Conservation (phyloP, 257 asterid species). For the Nicotiana attenuata region DNA sequence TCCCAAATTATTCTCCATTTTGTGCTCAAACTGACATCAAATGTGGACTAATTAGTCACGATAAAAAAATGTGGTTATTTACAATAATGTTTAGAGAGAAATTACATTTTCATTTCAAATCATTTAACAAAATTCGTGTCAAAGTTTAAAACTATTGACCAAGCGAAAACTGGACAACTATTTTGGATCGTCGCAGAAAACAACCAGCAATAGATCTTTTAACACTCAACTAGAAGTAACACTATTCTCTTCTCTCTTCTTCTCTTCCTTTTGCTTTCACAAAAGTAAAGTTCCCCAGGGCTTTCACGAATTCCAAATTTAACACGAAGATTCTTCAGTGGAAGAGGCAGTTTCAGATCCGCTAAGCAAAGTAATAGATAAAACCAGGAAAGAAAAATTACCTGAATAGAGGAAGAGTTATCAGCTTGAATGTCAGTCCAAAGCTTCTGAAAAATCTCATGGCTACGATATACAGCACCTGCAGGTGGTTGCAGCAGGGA, state of each 20-base stretch:
- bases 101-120: neutral
- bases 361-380: neutral
- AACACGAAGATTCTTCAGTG: neutral
- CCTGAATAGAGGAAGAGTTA: constrained; percentile 60
- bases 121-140: neutral
- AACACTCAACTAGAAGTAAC: neutral
- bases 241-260: neutral
- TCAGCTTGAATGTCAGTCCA: constrained; percentile 72
- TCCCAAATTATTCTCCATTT: neutral
- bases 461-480: constrained; percentile 68
- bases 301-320: neutral
- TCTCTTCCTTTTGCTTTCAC: neutral
- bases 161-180: neutral
- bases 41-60: neutral
- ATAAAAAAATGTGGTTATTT: no score
- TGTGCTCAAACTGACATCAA: neutral
- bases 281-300: neutral
- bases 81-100: neutral
- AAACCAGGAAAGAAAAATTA: neutral
- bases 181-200: neutral
- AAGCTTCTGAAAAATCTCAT: constrained; percentile 44
- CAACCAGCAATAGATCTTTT: neutral
- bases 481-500: constrained; percentile 42
- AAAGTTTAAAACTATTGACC: neutral
- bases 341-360: constrained; percentile 1